phyloP scores from a whole-genome alignment of 2,329 filamentous ascomycete genomes.

The Aspergillus uvarum region DNA sequence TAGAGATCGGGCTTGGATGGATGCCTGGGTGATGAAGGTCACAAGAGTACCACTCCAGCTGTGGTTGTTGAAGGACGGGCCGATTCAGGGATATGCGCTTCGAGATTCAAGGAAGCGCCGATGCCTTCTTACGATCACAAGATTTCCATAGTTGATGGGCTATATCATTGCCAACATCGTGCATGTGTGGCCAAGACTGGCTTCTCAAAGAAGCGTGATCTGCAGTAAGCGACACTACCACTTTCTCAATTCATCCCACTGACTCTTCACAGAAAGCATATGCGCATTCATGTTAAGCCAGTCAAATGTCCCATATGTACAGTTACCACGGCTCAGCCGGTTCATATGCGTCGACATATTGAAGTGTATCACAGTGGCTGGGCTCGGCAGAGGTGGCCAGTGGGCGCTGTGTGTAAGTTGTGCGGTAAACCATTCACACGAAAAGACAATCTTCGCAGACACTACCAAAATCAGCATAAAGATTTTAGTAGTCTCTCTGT shows the following conservation, averaged over 20 bases:
- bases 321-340: slow-evolving; percentile 4
- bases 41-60: background rate
- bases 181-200: background rate
- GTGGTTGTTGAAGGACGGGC: background rate
- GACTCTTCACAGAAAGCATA: slow-evolving; percentile 13
- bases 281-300: slow-evolving; percentile 10
- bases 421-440: slow-evolving; percentile 10
- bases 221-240: slow-evolving; percentile 2
- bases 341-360: slow-evolving; percentile 10
- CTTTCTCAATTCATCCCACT: background rate
- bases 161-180: slow-evolving; percentile 5
- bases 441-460: slow-evolving; percentile 11
- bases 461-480: slow-evolving; percentile 9
- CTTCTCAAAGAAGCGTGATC: background rate
- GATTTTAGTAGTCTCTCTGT: background rate
- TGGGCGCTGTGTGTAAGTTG: slow-evolving; percentile 6
- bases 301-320: slow-evolving; percentile 10
- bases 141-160: slow-evolving; percentile 5
- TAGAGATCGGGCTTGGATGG: slow-evolving; percentile 4
- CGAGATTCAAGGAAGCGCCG: slow-evolving; percentile 7
- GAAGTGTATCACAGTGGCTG: slow-evolving; percentile 1
- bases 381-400: slow-evolving; percentile 2
- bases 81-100: background rate
- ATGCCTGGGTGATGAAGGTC: background rate
- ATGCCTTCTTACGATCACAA: slow-evolving; percentile 11